Conservation (phyloP, 306 rosid species). For the Fragaria iinumae region DNA sequence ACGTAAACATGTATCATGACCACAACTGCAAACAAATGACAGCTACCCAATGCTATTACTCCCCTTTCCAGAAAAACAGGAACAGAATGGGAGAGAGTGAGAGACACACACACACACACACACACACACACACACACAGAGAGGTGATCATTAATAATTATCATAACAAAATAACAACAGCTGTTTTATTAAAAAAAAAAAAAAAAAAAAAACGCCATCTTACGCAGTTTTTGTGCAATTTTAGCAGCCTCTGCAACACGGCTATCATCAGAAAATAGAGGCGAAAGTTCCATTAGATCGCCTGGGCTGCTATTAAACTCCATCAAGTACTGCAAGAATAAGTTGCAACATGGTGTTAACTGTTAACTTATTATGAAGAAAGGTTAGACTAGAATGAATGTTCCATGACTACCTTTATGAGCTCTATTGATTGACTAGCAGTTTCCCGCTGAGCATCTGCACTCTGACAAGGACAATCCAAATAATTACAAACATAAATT, state of each 20-base stretch:
- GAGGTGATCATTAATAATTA: neutral
- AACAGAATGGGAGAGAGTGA: neutral
- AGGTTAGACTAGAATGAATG: constrained; percentile 25
- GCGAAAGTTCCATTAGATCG: constrained; percentile 98
- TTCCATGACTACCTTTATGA: constrained; percentile 66
- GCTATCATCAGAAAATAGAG: constrained; percentile 94
- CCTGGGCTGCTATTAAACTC: constrained; percentile 99
- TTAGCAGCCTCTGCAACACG: constrained; percentile 99
- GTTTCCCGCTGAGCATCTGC: constrained; percentile 99
- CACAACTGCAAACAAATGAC: neutral
- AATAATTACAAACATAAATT: constrained; percentile 32
- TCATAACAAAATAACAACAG: neutral
- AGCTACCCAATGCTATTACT: neutral
- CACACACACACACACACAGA: no score
- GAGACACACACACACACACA: no score
- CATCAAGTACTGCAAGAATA: constrained; percentile 89
- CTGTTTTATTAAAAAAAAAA: constrained; percentile 10
- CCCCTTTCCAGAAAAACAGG: constrained; percentile 1
- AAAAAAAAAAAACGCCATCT: constrained; percentile 28
- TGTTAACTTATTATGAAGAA: constrained; percentile 30
- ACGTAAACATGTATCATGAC: constrained; percentile 2
- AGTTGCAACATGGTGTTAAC: constrained; percentile 35
- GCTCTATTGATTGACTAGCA: constrained; percentile 96
- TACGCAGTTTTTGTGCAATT: constrained; percentile 97
- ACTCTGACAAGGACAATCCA: constrained; percentile 64